These are phyloP conservation scores for Aspergillus biplanus DNA, from an alignment of 495 filamentous ascomycete species.

Conservation along the genomic window DNA sequence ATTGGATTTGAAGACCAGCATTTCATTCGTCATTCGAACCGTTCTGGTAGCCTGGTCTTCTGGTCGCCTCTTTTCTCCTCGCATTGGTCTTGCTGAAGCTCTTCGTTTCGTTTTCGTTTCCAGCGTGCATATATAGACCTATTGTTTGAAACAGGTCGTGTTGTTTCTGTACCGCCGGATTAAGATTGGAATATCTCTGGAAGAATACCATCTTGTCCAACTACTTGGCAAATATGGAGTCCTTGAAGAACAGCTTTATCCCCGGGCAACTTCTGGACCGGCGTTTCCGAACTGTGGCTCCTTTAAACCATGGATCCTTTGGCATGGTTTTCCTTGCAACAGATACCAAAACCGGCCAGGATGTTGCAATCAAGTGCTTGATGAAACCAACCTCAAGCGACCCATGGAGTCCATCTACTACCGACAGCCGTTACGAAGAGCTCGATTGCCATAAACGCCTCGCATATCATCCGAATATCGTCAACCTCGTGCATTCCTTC, in stretches of 20 bases:
- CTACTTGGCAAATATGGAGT: constrained; percentile 65
- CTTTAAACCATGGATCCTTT: constrained; percentile 97
- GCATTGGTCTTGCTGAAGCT: constrained; percentile 46
- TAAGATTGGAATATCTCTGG: constrained; percentile 38
- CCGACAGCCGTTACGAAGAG: constrained; percentile 86
- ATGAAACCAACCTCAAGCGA: constrained; percentile 70
- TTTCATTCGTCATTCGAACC: constrained; percentile 46
- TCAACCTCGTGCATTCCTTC: constrained; percentile 89
- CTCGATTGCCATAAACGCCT: constrained; percentile 78
- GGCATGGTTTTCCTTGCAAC: constrained; percentile 95
- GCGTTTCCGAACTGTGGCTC: constrained; percentile 87
- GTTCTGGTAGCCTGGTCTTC: constrained; percentile 43
- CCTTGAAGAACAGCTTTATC: constrained; percentile 73
- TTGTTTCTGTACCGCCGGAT: constrained; percentile 7
- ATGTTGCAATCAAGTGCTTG: constrained; percentile 93
- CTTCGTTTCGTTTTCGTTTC: constrained; percentile 27
- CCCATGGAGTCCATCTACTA: constrained; percentile 59
- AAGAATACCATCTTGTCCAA: constrained; percentile 26
- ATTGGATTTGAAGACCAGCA: constrained; percentile 37
- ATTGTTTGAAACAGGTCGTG: constrained; percentile 21
- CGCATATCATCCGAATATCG: constrained; percentile 83
- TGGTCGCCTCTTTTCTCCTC: constrained; percentile 28
- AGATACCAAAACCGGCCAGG: constrained; percentile 71
- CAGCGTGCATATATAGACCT: constrained; percentile 27
- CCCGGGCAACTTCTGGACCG: constrained; percentile 76